phyloP scores from a whole-genome alignment of 352 stramenopile genomes.

The Globisporangium orthogonon region DNA sequence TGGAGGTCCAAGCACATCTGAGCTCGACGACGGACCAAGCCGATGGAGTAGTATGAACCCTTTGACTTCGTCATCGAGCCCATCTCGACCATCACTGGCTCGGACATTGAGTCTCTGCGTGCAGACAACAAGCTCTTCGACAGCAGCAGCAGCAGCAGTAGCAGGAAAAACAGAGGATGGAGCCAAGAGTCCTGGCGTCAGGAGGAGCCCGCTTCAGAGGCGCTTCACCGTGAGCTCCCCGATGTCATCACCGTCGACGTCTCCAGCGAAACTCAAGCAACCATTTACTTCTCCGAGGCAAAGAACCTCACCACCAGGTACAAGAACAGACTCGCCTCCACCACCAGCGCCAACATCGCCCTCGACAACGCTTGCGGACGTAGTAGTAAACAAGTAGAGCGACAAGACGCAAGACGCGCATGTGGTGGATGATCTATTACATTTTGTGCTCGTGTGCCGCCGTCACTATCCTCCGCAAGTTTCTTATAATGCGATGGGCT shows the following conservation, averaged over 20 bases:
- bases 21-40: not conserved
- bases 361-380: not conserved
- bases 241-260: slow-evolving; percentile 6
- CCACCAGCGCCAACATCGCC: not conserved
- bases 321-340: not conserved
- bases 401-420: not conserved
- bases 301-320: not conserved
- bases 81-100: slow-evolving; percentile 14
- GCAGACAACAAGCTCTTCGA: slow-evolving; percentile 15
- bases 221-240: slow-evolving; percentile 29
- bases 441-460: not conserved
- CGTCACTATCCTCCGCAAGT: not conserved
- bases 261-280: slow-evolving; percentile 5
- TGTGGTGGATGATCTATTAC: slow-evolving; percentile 1
- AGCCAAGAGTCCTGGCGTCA: slow-evolving; percentile 9
- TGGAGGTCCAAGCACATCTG: not conserved
- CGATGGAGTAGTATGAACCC: not conserved
- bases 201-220: slow-evolving; percentile 27
- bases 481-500: slow-evolving; percentile 74
- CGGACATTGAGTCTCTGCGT: slow-evolving; percentile 39
- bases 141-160: not conserved
- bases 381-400: not conserved
- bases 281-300: not conserved
- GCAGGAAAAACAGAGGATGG: not conserved
- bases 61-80: slow-evolving; percentile 11